phyloP scores from a whole-genome alignment of 2,329 filamentous ascomycete genomes.

The Sporothrix brasiliensis region DNA sequence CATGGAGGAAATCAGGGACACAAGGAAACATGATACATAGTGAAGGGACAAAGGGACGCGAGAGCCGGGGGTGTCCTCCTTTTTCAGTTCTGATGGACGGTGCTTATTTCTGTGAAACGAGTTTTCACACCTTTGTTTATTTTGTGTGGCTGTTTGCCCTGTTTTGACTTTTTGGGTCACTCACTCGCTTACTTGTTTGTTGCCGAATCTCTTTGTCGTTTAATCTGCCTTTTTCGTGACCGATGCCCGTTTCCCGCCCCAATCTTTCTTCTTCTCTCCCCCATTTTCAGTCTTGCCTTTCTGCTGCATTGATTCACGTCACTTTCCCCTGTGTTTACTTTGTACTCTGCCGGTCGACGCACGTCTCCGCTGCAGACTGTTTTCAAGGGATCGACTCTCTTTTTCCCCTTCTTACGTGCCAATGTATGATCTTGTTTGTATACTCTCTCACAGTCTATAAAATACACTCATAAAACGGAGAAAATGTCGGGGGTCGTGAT shows the following conservation, averaged over 20 bases:
- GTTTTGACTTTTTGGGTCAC: not conserved
- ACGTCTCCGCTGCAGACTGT: not conserved
- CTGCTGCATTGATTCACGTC: constrained; percentile 1
- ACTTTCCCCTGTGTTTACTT: not conserved
- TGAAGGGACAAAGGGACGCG: not conserved
- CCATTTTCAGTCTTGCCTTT: not conserved
- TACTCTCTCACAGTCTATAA: not conserved
- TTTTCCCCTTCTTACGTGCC: constrained; percentile 2
- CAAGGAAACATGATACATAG: not conserved
- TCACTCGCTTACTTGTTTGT: not conserved
- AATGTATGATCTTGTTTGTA: constrained; percentile 9
- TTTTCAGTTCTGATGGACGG: constrained; percentile 22
- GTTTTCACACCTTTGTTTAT: not conserved
- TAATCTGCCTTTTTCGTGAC: constrained; percentile 22
- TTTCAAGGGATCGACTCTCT: not conserved
- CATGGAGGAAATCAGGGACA: constrained; percentile 2
- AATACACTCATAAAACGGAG: not conserved
- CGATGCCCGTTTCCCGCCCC: not conserved
- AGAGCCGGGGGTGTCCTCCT: not conserved
- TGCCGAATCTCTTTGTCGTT: not conserved
- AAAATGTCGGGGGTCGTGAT: not conserved
- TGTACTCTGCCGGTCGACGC: not conserved
- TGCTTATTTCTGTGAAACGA: not conserved
- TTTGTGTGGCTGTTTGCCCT: constrained; percentile 4
- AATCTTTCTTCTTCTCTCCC: constrained; percentile 3